A percentile compares a stretch with the other conserved stretches of the same genome.
phyloP scores from a whole-genome alignment of 148 eudicot genomes.

The Cornus controversa region DNA sequence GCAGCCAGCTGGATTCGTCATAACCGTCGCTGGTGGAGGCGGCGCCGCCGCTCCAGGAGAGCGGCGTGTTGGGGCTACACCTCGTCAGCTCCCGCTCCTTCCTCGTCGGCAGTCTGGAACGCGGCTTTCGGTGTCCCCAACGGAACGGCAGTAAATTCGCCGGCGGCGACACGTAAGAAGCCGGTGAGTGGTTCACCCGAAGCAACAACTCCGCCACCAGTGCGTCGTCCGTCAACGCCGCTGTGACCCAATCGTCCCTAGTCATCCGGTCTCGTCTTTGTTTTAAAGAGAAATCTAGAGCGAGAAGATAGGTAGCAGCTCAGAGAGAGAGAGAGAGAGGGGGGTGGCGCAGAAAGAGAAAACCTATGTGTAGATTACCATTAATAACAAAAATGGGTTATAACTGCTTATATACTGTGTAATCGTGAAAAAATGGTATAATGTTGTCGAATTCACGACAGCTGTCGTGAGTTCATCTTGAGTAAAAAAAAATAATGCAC shows the following conservation, averaged over 20 bases:
- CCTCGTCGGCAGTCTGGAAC: conserved; percentile 8
- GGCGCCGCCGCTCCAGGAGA: conserved; percentile 23
- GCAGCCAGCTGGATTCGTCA: conserved; percentile 16
- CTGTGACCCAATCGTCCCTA: conserved; percentile 17
- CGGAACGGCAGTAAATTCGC: conserved; percentile 4
- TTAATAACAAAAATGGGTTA: too few species aligned
- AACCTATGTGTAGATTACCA: too few species aligned
- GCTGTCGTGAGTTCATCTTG: too few species aligned
- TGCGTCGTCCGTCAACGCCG: conserved; percentile 21
- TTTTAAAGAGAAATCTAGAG: not conserved
- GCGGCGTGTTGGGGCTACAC: conserved; percentile 18
- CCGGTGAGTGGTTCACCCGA: conserved; percentile 12
- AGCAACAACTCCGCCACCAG: conserved; percentile 18
- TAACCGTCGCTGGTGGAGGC: conserved; percentile 21
- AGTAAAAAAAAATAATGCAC: too few species aligned
- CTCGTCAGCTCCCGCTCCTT: conserved; percentile 14
- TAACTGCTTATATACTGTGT: too few species aligned
- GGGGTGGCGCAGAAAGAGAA: too few species aligned
- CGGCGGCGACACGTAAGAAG: conserved; percentile 1
- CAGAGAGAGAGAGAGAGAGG: too few species aligned
- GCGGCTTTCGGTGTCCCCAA: conserved; percentile 15
- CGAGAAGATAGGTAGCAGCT: not conserved
- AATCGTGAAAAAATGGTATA: too few species aligned
- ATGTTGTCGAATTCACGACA: too few species aligned
- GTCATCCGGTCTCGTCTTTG: not conserved